Conservation (phyloP, 2,329 filamentous ascomycete genomes). For the Alternaria ethzedia region DNA sequence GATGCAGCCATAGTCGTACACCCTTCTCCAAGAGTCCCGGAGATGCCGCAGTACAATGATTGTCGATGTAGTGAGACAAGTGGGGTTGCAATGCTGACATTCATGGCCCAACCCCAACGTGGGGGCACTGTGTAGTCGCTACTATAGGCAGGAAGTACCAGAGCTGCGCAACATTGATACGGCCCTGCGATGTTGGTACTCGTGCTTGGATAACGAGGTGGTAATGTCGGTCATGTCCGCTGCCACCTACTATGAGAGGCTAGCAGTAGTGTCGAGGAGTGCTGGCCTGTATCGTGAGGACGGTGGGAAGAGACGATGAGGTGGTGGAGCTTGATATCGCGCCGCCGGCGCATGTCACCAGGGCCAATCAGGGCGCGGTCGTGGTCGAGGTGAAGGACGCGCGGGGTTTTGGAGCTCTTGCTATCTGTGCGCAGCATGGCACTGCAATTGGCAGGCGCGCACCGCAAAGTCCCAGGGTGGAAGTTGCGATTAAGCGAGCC, state of each 20-base stretch:
- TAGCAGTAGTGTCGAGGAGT: background rate
- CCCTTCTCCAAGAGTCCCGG: background rate
- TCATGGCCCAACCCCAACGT: background rate
- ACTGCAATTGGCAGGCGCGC: conserved; percentile 8
- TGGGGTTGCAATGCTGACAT: background rate
- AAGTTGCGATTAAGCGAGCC: conserved; percentile 15
- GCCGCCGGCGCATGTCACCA: background rate
- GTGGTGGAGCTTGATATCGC: background rate
- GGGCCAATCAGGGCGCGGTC: background rate
- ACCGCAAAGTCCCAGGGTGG: background rate
- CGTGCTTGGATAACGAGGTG: background rate
- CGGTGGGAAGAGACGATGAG: background rate
- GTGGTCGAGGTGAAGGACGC: background rate
- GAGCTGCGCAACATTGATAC: background rate
- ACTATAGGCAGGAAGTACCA: background rate
- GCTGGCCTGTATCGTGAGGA: background rate
- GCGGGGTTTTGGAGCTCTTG: background rate
- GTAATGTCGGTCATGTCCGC: background rate
- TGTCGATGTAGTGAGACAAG: background rate
- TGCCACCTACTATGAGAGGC: background rate
- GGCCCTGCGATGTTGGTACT: background rate
- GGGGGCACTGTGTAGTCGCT: background rate
- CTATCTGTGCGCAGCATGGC: background rate
- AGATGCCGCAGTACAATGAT: background rate
- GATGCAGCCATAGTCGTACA: background rate